Percentiles rank a stretch among this genome's conserved stretches.
Conservation (phyloP, 1,284 basidiomycete genomes). For the Sanguinoderma infundibulare region DNA sequence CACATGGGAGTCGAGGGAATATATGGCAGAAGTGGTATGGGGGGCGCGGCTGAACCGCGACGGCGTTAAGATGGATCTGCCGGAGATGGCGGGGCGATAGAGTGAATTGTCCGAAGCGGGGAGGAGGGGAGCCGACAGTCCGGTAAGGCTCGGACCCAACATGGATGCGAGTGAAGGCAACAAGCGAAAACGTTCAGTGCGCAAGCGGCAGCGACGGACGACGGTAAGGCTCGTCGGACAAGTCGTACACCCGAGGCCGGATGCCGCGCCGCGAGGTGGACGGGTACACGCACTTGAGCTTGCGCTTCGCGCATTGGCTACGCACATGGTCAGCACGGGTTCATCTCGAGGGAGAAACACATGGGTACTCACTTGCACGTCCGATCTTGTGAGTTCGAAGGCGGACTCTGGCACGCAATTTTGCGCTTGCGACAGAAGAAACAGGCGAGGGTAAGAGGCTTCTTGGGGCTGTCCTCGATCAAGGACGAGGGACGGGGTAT, state of each 20-base stretch:
- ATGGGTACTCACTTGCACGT: constrained; percentile 46
- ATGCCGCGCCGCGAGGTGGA: constrained; percentile 39
- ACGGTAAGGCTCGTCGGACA: constrained; percentile 25
- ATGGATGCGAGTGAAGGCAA: constrained; percentile 8
- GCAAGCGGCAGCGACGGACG: constrained; percentile 17
- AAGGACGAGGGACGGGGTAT: constrained; percentile 29
- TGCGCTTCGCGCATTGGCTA: constrained; percentile 40
- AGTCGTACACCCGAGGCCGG: constrained; percentile 32
- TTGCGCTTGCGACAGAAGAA: constrained; percentile 50
- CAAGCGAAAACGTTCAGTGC: constrained; percentile 6
- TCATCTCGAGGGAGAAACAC: neutral
- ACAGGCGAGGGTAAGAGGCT: constrained; percentile 47
- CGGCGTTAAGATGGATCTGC: constrained; percentile 9
- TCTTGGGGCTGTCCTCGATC: constrained; percentile 41
- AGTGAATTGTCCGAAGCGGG: constrained; percentile 4
- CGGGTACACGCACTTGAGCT: constrained; percentile 40
- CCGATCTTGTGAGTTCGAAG: constrained; percentile 38
- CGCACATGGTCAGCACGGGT: constrained; percentile 1
- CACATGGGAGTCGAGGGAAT: neutral
- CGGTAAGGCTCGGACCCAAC: constrained; percentile 28
- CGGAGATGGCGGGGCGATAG: constrained; percentile 20
- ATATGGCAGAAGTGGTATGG: neutral
- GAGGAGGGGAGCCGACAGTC: constrained; percentile 25
- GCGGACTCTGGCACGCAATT: constrained; percentile 48
- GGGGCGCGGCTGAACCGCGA: neutral